Base-by-base conservation (phyloP, 306 rosid genomes). In the Citrullus mucosospermus region DNA sequence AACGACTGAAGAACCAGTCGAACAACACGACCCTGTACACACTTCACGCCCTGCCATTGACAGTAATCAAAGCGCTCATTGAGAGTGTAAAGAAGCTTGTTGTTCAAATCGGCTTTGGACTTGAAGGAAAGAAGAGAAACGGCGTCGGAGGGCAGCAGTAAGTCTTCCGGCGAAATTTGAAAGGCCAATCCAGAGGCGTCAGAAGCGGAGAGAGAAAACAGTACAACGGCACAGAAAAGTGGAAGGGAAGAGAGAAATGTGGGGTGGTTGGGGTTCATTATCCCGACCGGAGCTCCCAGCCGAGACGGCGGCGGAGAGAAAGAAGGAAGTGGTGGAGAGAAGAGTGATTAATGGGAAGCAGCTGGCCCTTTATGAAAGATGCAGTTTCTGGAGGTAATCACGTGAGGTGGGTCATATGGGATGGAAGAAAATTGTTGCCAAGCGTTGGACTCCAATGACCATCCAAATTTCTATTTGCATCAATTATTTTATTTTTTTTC, bases 31-130 rank as follows among this genome's bases (percentile, higher is more conserved):
- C 90, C 90, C 20, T 92, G 97, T 1, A 85, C 81, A 75, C 98
- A 94, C 53, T 90, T 94, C 13, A 94, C 97, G 39, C 98, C 98
- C 50, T 84, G 87, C 97, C 98, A 94, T 58, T 87, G 80, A 77
- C 98, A 94, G 85, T 89, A 94, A 81, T 90, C 97, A 82, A 83
- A 88, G 13, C 81, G 90, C 82, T 92, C 96, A 74, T 89, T 84
- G 8, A 90, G 87, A 0, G 80, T 13, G 87, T 80, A 94, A 59
- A 92, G 85, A 51, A 94, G 97, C 62, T 67, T 85, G 96, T 88
- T 78, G 89, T 85, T 77, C 60, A 84, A 84, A 91, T 94, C 98
- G n/a, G 95, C 94, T 81, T 86, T 77, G 6, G 87, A 84, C 44
- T 92, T 92, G 87, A 94, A 94, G 3, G 92, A 77, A 22, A 92